phyloP scores from a whole-genome alignment of 768 basidiomycete species.

The Russula virescens region DNA sequence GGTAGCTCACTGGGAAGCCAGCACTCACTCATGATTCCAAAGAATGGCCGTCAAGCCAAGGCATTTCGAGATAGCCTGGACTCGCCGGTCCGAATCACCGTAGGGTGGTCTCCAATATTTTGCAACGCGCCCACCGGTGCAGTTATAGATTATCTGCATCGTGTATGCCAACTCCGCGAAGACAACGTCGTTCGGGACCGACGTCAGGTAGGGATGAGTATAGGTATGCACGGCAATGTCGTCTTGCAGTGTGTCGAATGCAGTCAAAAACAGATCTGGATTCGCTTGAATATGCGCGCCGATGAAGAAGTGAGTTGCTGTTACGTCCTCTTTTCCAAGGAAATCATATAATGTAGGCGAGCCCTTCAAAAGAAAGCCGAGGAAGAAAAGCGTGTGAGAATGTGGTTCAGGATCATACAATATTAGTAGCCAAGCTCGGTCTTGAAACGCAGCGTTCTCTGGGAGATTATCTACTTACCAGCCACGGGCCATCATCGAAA shows the following conservation, averaged over 20 bases:
- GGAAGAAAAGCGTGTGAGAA: constrained; percentile 1
- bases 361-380: constrained; percentile 24
- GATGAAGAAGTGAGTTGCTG: constrained; percentile 88
- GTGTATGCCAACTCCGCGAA: constrained; percentile 49
- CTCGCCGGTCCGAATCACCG: constrained; percentile 40
- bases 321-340: constrained; percentile 55
- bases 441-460: not conserved
- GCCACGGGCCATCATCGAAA: constrained; percentile 79
- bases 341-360: constrained; percentile 53
- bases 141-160: constrained; percentile 48
- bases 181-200: constrained; percentile 40
- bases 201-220: constrained; percentile 48
- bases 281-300: constrained; percentile 66
- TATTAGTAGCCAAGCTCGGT: not conserved
- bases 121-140: constrained; percentile 39
- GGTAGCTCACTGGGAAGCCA: constrained; percentile 2
- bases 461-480: constrained; percentile 32
- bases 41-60: constrained; percentile 40
- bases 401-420: constrained; percentile 3
- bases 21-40: constrained; percentile 38
- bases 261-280: constrained; percentile 48
- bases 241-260: constrained; percentile 38
- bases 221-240: constrained; percentile 40
- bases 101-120: constrained; percentile 39
- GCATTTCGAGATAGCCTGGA: constrained; percentile 44